Percentiles rank a stretch among this genome's conserved stretches.
phyloP scores from a whole-genome alignment of 78 protist species.

The Dictyostelium firmibasis region DNA sequence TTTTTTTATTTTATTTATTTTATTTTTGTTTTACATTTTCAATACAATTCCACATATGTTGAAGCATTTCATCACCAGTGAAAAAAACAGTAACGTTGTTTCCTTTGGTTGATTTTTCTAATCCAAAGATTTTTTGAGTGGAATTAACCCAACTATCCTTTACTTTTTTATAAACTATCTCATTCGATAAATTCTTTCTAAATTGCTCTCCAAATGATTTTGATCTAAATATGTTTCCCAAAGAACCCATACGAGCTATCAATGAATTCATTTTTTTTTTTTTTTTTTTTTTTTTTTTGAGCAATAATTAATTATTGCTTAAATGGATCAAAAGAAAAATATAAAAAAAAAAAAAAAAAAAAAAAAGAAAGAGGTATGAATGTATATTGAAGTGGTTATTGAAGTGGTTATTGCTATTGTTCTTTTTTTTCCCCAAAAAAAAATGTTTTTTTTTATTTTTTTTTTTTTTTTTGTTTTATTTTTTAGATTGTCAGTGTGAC shows the following conservation, averaged over 20 bases:
- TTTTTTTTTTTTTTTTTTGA: neutral
- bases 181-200: neutral
- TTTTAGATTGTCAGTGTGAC: no score
- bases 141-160: neutral
- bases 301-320: no score
- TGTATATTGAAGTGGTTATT: no score
- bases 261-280: neutral
- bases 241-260: neutral
- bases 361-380: neutral
- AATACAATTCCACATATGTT: conserved; percentile 62
- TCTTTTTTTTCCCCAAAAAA: no score
- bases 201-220: neutral
- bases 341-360: neutral
- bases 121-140: neutral
- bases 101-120: conserved; percentile 6
- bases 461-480: no score
- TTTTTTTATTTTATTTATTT: neutral
- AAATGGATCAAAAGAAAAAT: neutral
- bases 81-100: conserved; percentile 57
- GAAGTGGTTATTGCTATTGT: no score
- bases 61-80: conserved; percentile 67
- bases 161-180: neutral
- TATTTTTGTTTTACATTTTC: conserved; percentile 1
- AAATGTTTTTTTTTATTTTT: no score
- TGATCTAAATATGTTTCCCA: neutral